A percentile compares a stretch with the other conserved stretches of the same genome.
Evolutionary conservation across 495 filamentous ascomycete genomes (phyloP).

Genomic region (Achaetomiella virescens): DNA sequence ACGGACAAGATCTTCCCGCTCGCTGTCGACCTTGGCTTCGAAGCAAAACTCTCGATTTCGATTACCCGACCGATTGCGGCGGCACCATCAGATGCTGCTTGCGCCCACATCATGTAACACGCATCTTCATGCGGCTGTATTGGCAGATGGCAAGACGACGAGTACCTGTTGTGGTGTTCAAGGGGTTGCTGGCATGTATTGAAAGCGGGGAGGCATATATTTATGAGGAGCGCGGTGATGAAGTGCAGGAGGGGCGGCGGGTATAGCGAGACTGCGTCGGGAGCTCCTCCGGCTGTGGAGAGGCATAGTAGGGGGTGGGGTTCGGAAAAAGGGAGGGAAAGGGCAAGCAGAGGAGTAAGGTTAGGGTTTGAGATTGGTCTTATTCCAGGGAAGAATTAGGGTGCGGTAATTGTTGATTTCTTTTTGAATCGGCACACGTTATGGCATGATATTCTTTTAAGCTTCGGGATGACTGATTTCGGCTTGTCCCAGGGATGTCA

Average conservation of each 20-base stretch:
- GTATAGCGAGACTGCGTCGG: neutral
- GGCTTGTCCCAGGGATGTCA: no score
- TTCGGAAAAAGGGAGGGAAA: neutral
- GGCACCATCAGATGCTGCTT: conserved; percentile 41
- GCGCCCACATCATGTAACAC: conserved; percentile 41
- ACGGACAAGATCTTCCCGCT: conserved; percentile 42
- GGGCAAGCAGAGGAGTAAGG: no score
- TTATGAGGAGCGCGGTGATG: neutral
- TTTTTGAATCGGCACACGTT: no score
- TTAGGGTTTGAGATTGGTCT: no score
- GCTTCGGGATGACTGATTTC: no score
- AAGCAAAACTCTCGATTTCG: conserved; percentile 29
- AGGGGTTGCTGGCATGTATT: conserved; percentile 32
- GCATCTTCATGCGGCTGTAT: conserved; percentile 37
- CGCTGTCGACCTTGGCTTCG: conserved; percentile 23
- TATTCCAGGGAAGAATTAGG: no score
- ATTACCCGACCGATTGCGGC: conserved; percentile 36
- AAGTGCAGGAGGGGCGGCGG: neutral
- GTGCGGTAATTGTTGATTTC: no score
- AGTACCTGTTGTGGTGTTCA: conserved; percentile 36
- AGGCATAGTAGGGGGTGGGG: neutral
- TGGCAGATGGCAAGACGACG: conserved; percentile 25
- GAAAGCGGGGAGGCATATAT: conserved; percentile 10
- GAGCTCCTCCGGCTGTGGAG: neutral
- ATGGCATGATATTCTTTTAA: no score